These are phyloP conservation scores for Scutellaria barbata DNA, from an alignment of 257 asterid species.

Conservation along the genomic window DNA sequence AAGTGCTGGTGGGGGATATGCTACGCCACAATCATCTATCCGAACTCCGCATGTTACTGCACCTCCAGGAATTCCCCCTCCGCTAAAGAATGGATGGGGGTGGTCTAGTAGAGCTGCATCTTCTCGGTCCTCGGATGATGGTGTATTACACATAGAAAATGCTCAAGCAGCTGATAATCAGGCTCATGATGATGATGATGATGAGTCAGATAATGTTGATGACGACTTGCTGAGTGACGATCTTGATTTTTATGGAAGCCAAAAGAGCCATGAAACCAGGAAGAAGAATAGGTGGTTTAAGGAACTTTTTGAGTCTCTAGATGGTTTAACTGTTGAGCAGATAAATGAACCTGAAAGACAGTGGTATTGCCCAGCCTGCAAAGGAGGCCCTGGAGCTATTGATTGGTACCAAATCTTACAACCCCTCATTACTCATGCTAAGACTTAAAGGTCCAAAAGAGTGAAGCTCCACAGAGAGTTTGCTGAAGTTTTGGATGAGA, in stretches of 20 bases:
- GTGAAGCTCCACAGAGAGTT: slow-evolving; percentile 66
- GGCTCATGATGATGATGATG: slow-evolving; percentile 40
- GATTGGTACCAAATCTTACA: slow-evolving; percentile 64
- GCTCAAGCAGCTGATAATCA: slow-evolving; percentile 22
- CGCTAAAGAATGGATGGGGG: slow-evolving; percentile 55
- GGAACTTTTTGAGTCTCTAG: slow-evolving; percentile 51
- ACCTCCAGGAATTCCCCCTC: slow-evolving; percentile 52
- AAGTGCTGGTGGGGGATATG: slow-evolving; percentile 53
- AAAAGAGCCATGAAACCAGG: slow-evolving; percentile 52
- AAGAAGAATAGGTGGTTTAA: slow-evolving; percentile 61
- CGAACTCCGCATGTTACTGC: slow-evolving; percentile 25
- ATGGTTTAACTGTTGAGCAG: slow-evolving; percentile 49
- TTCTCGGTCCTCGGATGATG: slow-evolving; percentile 29
- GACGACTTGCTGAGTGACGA: slow-evolving; percentile 58
- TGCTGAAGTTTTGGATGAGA: slow-evolving; percentile 58
- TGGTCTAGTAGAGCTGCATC: slow-evolving; percentile 50
- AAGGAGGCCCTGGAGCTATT: slow-evolving; percentile 76
- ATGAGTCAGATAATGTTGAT: slow-evolving; percentile 46
- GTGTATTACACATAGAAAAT: background rate
- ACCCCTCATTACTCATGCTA: slow-evolving; percentile 59
- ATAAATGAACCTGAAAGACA: slow-evolving; percentile 62
- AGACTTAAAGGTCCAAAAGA: slow-evolving; percentile 56
- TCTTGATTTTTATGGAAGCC: slow-evolving; percentile 56
- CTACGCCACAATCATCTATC: slow-evolving; percentile 48
- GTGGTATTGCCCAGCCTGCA: slow-evolving; percentile 78